These are phyloP conservation scores for Fusarium praegraminearum DNA, from an alignment of 2,329 filamentous ascomycete genomes.

Conservation along the genomic window DNA sequence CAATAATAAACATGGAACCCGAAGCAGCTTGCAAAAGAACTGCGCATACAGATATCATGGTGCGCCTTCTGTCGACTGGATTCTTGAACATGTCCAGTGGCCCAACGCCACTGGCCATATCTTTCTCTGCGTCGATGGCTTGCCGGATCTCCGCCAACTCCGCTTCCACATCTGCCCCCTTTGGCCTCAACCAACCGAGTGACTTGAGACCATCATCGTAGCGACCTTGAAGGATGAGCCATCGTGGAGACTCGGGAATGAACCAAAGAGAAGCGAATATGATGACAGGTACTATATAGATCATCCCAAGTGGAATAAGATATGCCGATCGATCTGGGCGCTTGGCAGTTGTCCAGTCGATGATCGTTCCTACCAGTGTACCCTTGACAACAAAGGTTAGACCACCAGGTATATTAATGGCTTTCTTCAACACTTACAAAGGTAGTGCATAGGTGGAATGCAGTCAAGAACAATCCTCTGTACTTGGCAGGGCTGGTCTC, in stretches of 20 bases:
- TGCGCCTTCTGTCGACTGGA: conserved; percentile 34
- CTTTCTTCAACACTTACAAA: conserved; percentile 22
- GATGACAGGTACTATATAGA: conserved; percentile 33
- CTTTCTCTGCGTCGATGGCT: conserved; percentile 33
- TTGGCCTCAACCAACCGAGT: conserved; percentile 31
- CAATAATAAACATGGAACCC: conserved; percentile 44
- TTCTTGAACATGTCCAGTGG: conserved; percentile 40
- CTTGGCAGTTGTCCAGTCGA: conserved; percentile 40
- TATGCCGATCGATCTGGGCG: conserved; percentile 40
- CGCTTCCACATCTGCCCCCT: conserved; percentile 13
- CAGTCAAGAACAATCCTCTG: conserved; percentile 38
- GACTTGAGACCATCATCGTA: conserved; percentile 38
- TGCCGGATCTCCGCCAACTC: conserved; percentile 34
- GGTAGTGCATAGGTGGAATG: conserved; percentile 40
- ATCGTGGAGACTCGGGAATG: conserved; percentile 41
- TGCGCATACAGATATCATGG: conserved; percentile 32
- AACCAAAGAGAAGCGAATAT: conserved; percentile 30
- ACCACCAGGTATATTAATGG: accelerated
- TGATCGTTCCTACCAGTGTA: conserved; percentile 39
- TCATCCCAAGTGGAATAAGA: conserved; percentile 39
- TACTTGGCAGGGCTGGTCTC: conserved; percentile 43
- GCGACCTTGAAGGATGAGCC: conserved; percentile 39
- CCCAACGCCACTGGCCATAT: conserved; percentile 23
- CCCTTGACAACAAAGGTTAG: conserved; percentile 10
- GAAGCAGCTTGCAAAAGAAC: conserved; percentile 40